Conservation (phyloP, 2,329 filamentous ascomycete species). For the Ceratocystis albifundus region DNA sequence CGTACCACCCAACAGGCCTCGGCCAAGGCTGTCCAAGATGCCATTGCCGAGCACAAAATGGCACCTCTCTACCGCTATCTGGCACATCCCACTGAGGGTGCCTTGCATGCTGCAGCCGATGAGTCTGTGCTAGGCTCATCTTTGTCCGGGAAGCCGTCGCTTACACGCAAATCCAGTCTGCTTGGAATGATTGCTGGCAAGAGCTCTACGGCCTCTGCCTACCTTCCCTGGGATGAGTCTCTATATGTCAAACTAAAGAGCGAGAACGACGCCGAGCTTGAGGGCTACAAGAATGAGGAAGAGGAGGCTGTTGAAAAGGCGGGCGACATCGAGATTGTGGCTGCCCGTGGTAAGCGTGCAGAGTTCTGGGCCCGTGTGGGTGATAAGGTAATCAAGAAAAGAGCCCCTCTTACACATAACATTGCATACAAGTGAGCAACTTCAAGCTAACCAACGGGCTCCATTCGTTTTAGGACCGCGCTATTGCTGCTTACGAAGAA, state of each 20-base stretch:
- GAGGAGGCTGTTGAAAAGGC: constrained; percentile 93
- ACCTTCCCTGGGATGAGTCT: constrained; percentile 80
- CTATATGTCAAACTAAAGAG: constrained; percentile 67
- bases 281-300: constrained; percentile 69
- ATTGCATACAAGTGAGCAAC: too few species aligned
- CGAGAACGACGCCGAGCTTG: constrained; percentile 68
- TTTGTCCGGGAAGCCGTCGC: constrained; percentile 38
- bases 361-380: constrained; percentile 94
- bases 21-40: constrained; percentile 65
- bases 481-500: constrained; percentile 81
- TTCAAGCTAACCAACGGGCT: neutral
- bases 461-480: constrained; percentile 60
- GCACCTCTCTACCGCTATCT: constrained; percentile 77
- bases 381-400: constrained; percentile 60
- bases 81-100: constrained; percentile 68
- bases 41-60: constrained; percentile 75
- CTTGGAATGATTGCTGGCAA: constrained; percentile 66
- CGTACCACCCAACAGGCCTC: constrained; percentile 56
- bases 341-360: constrained; percentile 83
- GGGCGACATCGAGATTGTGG: constrained; percentile 88
- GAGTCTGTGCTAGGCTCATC: constrained; percentile 4
- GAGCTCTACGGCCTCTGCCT: constrained; percentile 51
- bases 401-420: too few species aligned
- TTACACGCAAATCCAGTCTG: constrained; percentile 56
- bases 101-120: constrained; percentile 61